phyloP scores from a whole-genome alignment of 805 yeast species.

The Schizosaccharomyces osmophilus region DNA sequence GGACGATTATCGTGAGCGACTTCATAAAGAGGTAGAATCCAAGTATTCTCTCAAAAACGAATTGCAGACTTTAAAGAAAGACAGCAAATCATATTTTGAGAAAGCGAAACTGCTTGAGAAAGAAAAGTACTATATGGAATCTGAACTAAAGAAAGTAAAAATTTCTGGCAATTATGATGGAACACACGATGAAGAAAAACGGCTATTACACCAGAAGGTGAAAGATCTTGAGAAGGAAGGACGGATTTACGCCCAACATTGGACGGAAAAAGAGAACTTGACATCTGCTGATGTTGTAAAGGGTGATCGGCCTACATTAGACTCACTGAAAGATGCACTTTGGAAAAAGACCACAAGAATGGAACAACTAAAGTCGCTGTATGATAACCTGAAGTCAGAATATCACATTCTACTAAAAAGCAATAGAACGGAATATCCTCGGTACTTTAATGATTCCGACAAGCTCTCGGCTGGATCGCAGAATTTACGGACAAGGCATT shows the following conservation, averaged over 20 bases:
- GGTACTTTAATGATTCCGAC: neutral
- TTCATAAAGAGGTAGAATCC: no score
- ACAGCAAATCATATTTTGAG: no score
- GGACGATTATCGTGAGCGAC: no score
- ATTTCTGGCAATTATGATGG: no score
- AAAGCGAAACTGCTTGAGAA: no score
- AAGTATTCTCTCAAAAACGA: no score
- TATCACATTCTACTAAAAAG: neutral
- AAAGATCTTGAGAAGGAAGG: neutral
- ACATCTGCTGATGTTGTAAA: neutral
- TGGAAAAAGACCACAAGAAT: neutral
- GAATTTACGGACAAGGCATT: neutral
- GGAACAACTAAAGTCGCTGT: neutral
- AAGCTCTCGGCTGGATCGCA: neutral
- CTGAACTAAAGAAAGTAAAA: no score
- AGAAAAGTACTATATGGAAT: no score
- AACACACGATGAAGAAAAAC: neutral
- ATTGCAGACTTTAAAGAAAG: no score
- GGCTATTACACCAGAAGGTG: neutral
- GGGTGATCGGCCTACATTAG: neutral
- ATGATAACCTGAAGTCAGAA: neutral
- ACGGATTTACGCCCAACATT: neutral
- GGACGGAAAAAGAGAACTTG: neutral
- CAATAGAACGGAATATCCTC: neutral
- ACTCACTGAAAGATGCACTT: neutral